Evolutionary conservation across 495 filamentous ascomycete species (phyloP), one percentile per base, ranked within the genome.

Genomic region (Elasticomyces elasticus): DNA sequence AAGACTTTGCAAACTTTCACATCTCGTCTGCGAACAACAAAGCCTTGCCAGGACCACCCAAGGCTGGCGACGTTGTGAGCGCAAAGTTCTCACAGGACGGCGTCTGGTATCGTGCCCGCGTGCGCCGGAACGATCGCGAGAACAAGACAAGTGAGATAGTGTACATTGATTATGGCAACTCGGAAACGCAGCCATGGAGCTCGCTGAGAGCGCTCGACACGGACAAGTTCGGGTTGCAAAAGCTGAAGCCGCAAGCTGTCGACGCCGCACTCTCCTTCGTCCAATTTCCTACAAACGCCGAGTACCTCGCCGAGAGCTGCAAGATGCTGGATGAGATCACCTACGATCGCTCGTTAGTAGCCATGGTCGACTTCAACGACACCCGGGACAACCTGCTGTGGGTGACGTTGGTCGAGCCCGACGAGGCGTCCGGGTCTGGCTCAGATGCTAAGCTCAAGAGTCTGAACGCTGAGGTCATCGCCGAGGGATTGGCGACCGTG

Each of bases 161-260:
- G 13, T 99, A 95, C 72, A 80, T 97, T 58, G 94, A 99, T 71
- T 99, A 91, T 68, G 94, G 94, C 55, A 97, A 99, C 76, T 82
- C 80, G 20, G 94, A 97, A 72, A 79, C 79, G 62, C 72, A 91
- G 31, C 82, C 89, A 2, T 97, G 89, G 87, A 79, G 80, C 10
- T 73, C 74, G 42, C 81, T 99, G 23, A 84, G 92, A 22, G 79
- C 90, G 25, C 76, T 97, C 26, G 76, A 76, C 45, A 81, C 86
- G 62, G 69, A 82, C 5, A 84, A 90, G 64, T 97, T 95, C 76
- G 76, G 75, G 12, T 69, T 76, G 15, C 79, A 85, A 67, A 87
- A 83, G 68, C 81, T 99, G 28, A 85, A 83, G 62, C 71, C 87
- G 0, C 94, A 99, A 71, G 91, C 94, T 11, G 68, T 82, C 0